Percentiles rank a stretch among this genome's conserved stretches.
These are phyloP conservation scores for Dendrocalamus sinicus DNA, from an alignment of 176 grass and related monocot species.

Conservation along the genomic window DNA sequence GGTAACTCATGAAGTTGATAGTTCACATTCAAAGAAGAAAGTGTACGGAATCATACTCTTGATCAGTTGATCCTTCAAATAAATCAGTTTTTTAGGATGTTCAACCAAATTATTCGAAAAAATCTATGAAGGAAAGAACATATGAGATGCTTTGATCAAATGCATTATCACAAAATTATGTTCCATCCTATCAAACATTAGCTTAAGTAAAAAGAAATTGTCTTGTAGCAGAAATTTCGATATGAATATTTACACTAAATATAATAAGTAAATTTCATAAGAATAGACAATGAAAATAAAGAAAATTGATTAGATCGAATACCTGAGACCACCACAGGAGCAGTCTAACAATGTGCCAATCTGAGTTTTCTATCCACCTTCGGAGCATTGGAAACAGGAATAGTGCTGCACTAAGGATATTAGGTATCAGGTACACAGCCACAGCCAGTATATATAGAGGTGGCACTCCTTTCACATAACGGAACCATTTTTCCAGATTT, in stretches of 20 bases:
- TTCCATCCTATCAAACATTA: slow-evolving; percentile 14
- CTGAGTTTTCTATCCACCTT: slow-evolving; percentile 91
- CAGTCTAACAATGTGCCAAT: slow-evolving; percentile 80
- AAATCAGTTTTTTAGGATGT: not conserved
- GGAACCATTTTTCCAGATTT: slow-evolving; percentile 56
- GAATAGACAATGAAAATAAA: slow-evolving; percentile 20
- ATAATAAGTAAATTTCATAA: slow-evolving; percentile 8
- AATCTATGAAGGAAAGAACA: not conserved
- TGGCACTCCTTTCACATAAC: slow-evolving; percentile 74
- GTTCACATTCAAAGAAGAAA: not conserved
- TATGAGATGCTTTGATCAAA: slow-evolving; percentile 21
- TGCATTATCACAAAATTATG: not conserved
- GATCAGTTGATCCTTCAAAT: not conserved
- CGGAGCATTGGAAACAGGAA: slow-evolving; percentile 89
- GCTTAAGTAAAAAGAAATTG: slow-evolving; percentile 25
- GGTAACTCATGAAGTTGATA: too few relatives aligned
- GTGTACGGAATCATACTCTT: not conserved
- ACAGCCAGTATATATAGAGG: slow-evolving; percentile 85
- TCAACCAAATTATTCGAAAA: not conserved
- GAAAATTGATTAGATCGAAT: slow-evolving; percentile 32
- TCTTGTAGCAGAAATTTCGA: not conserved
- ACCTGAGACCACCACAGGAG: slow-evolving; percentile 99
- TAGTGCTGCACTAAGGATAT: slow-evolving; percentile 64
- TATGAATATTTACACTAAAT: slow-evolving; percentile 16
- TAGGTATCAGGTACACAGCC: slow-evolving; percentile 79